Base-by-base conservation (phyloP, 2,329 filamentous ascomycete species). In the Fonsecaea pedrosoi region DNA sequence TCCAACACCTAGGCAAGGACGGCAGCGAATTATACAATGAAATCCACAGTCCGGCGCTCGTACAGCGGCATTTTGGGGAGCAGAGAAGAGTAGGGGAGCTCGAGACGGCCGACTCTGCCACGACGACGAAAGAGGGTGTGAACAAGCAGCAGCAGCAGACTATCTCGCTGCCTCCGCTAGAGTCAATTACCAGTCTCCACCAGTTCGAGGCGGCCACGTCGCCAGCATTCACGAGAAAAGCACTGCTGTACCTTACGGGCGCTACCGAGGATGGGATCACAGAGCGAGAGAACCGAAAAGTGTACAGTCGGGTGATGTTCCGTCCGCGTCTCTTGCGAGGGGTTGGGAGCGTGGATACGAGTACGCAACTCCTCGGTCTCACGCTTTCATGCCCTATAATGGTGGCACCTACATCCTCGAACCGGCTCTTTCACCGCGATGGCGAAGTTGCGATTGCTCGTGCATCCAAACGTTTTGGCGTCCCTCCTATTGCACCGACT, bases 1-100 rank as follows among this genome's bases (percentile, higher is more conserved):
- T 82, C 21, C 79, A 80, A 69, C 80, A 82, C 60, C 80, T 80
- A 21, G 81, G 81, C 7, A 75, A 74, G 30, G 80, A 83, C 74
- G 81, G 81, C 18, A 81, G 81, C 18, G 73, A 76, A 61, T 77
- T 81, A 32, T 83, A 82, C 69, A 79, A 78, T 35, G 78, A 81
- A 63, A 77, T 81, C 4, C 81, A 83, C 61, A 64, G 68, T 4
- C 72, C 73, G 2, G 59, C 53, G 0, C 67, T 75, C 8, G 67
- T 73, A 15, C 50, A 64, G 12, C 68, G 67, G 38, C 61, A 67
- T n/a, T 45, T 75, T 3, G 53, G 65, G 10, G 15, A 63, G n/a
- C 58, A 57, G 10, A 70, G 67, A 15, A 60, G 65, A 6, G 69
- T 69, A 45, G 74, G 73, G 40, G 21, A 59, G 4, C 64, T 75